Conservation (phyloP, 371 early-diverging fungal genomes). For the Lichtheimia ramosa region DNA sequence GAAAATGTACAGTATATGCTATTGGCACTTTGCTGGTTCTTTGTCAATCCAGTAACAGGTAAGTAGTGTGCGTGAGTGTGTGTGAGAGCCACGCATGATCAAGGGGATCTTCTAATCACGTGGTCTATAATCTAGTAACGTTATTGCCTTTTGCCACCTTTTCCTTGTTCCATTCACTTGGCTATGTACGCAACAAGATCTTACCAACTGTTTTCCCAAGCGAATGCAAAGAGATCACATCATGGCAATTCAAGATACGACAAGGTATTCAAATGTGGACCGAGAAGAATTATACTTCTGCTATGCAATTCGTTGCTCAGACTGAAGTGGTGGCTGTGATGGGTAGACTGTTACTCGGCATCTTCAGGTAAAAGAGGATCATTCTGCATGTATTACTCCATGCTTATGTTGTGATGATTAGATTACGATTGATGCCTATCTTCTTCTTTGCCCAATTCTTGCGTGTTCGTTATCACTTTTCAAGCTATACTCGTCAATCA, state of each 20-base stretch:
- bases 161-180: conserved; percentile 82
- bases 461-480: conserved; percentile 81
- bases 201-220: conserved; percentile 69
- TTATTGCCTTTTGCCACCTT: conserved; percentile 84
- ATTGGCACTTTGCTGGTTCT: conserved; percentile 79
- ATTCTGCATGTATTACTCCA: neutral
- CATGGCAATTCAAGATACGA: conserved; percentile 53
- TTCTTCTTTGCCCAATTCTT: conserved; percentile 83
- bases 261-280: conserved; percentile 65
- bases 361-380: conserved; percentile 48
- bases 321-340: conserved; percentile 80
- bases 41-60: conserved; percentile 73
- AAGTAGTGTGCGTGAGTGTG: conserved; percentile 12
- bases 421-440: conserved; percentile 71
- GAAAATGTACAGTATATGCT: conserved; percentile 90
- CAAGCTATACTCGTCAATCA: conserved; percentile 65
- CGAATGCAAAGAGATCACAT: neutral
- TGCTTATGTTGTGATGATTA: conserved; percentile 10
- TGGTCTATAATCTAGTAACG: conserved; percentile 60
- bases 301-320: conserved; percentile 76
- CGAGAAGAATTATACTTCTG: conserved; percentile 67
- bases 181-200: conserved; percentile 74
- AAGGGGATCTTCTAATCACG: neutral
- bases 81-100: too few species aligned
- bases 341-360: conserved; percentile 66